phyloP scores from a whole-genome alignment of 1,284 basidiomycete species.

The Takashimella koratensis region DNA sequence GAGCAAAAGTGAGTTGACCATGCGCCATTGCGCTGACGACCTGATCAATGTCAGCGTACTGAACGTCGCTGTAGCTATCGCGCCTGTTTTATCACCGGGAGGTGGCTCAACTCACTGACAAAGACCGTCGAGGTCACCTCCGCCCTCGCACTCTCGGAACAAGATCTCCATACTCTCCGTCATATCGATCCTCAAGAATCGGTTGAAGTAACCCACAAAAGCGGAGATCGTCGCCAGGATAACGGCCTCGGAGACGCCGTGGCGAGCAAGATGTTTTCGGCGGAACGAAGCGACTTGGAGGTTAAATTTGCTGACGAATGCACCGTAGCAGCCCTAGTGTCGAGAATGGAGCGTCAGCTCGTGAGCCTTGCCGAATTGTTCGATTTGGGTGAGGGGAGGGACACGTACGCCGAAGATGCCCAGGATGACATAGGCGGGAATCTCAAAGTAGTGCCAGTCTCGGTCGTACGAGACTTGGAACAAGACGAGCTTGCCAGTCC shows the following conservation, averaged over 20 bases:
- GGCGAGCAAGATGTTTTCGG: conserved; percentile 75
- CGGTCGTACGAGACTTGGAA: conserved; percentile 98
- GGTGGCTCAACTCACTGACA: conserved; percentile 90
- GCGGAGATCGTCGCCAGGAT: conserved; percentile 83
- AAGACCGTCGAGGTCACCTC: conserved; percentile 83
- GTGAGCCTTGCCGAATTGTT: not conserved
- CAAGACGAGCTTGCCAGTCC: conserved; percentile 94
- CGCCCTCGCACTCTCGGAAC: conserved; percentile 93
- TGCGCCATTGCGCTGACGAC: conserved; percentile 86
- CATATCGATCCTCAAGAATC: conserved; percentile 96
- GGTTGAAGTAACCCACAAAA: conserved; percentile 88
- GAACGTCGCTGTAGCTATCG: too few species aligned
- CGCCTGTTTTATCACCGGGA: too few species aligned
- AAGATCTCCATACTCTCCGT: conserved; percentile 94
- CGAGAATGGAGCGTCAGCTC: conserved; percentile 7
- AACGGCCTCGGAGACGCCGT: conserved; percentile 86
- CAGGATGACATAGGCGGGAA: conserved; percentile 88
- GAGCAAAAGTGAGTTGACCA: conserved; percentile 86
- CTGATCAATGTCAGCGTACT: too few species aligned
- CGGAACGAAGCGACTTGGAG: conserved; percentile 92
- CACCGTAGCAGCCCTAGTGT: conserved; percentile 86
- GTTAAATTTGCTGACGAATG: conserved; percentile 95
- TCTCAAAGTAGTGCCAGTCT: conserved; percentile 99
- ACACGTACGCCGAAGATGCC: conserved; percentile 85
- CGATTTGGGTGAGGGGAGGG: not conserved